Percentiles rank a stretch among this genome's conserved stretches.
These are phyloP conservation scores for Xylaria longipes DNA, from an alignment of 495 filamentous ascomycete species.

Conservation along the genomic window DNA sequence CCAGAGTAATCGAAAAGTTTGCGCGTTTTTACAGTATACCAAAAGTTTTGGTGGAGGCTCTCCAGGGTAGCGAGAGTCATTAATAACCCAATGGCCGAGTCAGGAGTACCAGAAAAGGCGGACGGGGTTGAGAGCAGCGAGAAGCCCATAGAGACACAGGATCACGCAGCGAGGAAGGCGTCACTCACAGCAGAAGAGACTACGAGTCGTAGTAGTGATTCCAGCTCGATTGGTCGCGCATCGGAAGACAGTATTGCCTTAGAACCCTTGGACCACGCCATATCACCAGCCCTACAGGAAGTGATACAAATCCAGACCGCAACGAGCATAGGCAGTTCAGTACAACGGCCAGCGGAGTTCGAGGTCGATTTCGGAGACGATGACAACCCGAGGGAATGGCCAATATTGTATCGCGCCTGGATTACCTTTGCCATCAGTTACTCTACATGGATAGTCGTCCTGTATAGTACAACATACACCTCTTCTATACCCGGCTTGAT, in stretches of 20 bases:
- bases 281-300: slow-evolving; percentile 42
- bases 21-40: background rate
- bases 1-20: background rate
- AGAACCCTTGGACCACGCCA: slow-evolving; percentile 44
- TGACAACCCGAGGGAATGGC: slow-evolving; percentile 80
- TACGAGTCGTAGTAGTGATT: slow-evolving; percentile 33
- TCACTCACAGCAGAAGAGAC: slow-evolving; percentile 31
- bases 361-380: slow-evolving; percentile 79
- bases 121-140: background rate
- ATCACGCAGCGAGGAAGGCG: slow-evolving; percentile 15
- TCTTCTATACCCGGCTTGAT: slow-evolving; percentile 70
- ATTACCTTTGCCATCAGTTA: slow-evolving; percentile 70
- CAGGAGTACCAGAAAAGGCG: slow-evolving; percentile 12
- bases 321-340: slow-evolving; percentile 64
- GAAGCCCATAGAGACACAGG: background rate
- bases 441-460: slow-evolving; percentile 75
- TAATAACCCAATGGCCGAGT: slow-evolving; percentile 21
- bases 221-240: slow-evolving; percentile 28
- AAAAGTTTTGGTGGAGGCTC: background rate
- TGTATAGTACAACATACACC: slow-evolving; percentile 88
- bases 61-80: background rate
- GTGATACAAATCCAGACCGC: slow-evolving; percentile 41
- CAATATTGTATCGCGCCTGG: slow-evolving; percentile 67
- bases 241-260: slow-evolving; percentile 45
- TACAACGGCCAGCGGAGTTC: slow-evolving; percentile 67